Base-by-base conservation (phyloP, 2,329 filamentous ascomycete genomes). In the Thelonectria blattea region DNA sequence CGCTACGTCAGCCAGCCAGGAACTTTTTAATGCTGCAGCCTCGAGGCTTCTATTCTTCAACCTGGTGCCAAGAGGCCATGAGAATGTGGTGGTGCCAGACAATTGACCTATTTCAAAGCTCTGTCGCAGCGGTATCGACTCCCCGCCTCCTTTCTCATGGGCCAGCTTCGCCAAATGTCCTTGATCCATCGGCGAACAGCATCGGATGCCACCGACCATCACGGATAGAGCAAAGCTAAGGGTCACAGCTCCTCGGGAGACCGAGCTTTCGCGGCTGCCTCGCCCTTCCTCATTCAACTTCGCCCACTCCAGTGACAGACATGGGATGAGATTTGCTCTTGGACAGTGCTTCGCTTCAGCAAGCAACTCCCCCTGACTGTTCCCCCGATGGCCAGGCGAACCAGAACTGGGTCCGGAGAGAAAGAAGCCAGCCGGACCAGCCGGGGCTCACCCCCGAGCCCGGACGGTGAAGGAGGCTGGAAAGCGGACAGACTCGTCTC, bases 11-110 rank as follows among this genome's bases (percentile, higher is more conserved):
- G 67, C 67, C 60, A 60, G 50, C 53, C 14, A 54, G 61, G 61
- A 61, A 62, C 58, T 67, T 61, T 68, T 49, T 60, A 63, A 70
- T 66, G 47, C 66, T 68, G 68, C 22, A 68, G 68, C 68, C 68
- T 70, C 51, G 60, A 70, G 68, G 68, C 68, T 70, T 68, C 63
- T 58, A 57, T 58, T 53, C 20, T 54, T 68, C 58, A 52, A 62
- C 63, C 69, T 70, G 60, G 61, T 63, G 58, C 57, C 47, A 45
- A 42, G 58, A 41, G 27, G 58, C 57, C 47, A 45, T 18, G 52
- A 41, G 27, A 9, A 30, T 30, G 34, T 56, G 48, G 34, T 30
- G 27, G 41, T 52, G 34, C 42, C 48, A 60, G 52, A 48, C 48
- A 56, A 47, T 51, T 51, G 51, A 55, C 51, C 52, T 24, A 42